Conservation (phyloP, 1,139 yeast species). For the Arxiozyma telluris region DNA sequence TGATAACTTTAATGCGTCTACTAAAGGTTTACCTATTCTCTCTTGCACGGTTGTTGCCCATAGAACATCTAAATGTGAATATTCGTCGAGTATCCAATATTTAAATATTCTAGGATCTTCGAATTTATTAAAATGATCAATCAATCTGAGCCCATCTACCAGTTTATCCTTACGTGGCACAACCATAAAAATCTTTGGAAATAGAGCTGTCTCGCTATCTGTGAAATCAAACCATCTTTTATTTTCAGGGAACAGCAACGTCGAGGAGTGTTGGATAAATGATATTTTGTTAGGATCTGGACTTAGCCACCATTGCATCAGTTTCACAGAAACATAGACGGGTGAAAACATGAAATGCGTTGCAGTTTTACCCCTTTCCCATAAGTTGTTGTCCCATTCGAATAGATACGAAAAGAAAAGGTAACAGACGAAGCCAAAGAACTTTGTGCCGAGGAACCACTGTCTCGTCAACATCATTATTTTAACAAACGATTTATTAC, state of each 20-base stretch:
- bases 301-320: constrained; percentile 87
- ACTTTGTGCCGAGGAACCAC: constrained; percentile 36
- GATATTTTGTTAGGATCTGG: constrained; percentile 17
- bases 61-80: constrained; percentile 82
- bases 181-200: constrained; percentile 37
- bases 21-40: constrained; percentile 37
- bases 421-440: constrained; percentile 60
- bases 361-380: constrained; percentile 62
- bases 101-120: constrained; percentile 41
- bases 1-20: too few species aligned
- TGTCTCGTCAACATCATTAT: constrained; percentile 45
- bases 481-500: constrained; percentile 52
- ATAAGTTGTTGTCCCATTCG: constrained; percentile 73
- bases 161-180: constrained; percentile 48
- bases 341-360: constrained; percentile 83
- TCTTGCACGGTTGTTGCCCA: constrained; percentile 74
- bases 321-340: constrained; percentile 63
- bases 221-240: constrained; percentile 23
- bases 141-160: constrained; percentile 51
- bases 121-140: constrained; percentile 37
- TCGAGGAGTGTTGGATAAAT: constrained; percentile 22
- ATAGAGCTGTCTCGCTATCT: constrained; percentile 6
- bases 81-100: constrained; percentile 41
- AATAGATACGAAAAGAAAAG: constrained; percentile 75
- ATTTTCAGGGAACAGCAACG: constrained; percentile 24